Base-by-base conservation (phyloP, 495 filamentous ascomycete species). In the Rusavskia elegans region DNA sequence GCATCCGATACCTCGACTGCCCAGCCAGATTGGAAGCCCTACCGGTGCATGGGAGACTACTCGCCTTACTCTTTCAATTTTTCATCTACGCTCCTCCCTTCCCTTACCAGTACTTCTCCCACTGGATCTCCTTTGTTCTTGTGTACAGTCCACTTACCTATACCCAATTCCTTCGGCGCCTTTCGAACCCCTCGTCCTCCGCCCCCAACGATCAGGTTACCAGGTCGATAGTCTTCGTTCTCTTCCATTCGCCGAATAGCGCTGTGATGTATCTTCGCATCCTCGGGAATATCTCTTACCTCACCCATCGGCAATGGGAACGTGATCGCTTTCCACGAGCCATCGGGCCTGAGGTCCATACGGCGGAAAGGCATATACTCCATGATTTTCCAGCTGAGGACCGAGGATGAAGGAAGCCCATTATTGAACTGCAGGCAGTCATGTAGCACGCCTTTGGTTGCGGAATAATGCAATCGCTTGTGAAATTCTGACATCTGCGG, bases 351-450 rank as follows among this genome's bases (percentile, higher is more conserved):
- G 19, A 92, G 61, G 59, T 90, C 87, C 84, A 93, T 87, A 9
- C 87, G 76, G 1, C 85, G 77, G 68, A 92, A 90, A 0, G 87
- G 87, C 14, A 93, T 68, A 59, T 82, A 89, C 59, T 93, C 85
- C 85, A 92, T 90, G 30, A 88, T 64, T 21, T 80, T 81, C 88
- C 88, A 92, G 0, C 75, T 75, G 1, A 87, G 51, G 1, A 89
- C 83, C 0, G 80, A 79, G 1, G 64, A 39, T 20, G 61, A 53
- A 1, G 73, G 59, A 1, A 87, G 66, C 0, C 86, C 85, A 20
- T 81, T 80, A 10, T 73, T 68, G 59, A 81, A 88, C 42, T 73
- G 63, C 5, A 92, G 70, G 21, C 83, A 87, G 61, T 92, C 88
- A 58, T 93, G 88, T 21, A 89, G 72, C 29, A 70, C 68, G 0